A percentile compares a stretch with the other conserved stretches of the same genome.
These are phyloP conservation scores for Penicillium thymicola DNA, from an alignment of 2,329 filamentous ascomycete species.

Conservation along the genomic window DNA sequence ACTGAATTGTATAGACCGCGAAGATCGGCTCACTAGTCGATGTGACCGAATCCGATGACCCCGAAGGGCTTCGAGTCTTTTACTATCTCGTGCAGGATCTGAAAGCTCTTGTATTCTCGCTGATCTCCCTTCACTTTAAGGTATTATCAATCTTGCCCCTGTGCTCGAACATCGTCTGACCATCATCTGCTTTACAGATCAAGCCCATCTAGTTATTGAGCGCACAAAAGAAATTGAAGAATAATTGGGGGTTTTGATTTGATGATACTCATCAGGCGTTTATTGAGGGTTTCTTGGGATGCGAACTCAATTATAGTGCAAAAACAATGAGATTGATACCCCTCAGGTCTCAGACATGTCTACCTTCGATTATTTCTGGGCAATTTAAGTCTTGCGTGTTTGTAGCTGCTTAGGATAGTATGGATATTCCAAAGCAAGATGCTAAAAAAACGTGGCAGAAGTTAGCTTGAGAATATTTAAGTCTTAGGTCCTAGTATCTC, in stretches of 20 bases:
- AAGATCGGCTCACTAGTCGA: conserved; percentile 98
- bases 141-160: conserved; percentile 35
- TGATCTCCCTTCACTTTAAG: conserved; percentile 98
- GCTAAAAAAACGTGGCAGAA: neutral
- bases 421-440: neutral
- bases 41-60: conserved; percentile 92
- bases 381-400: neutral
- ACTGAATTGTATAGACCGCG: conserved; percentile 64
- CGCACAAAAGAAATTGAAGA: neutral
- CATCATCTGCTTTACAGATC: conserved; percentile 40
- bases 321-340: conserved; percentile 10
- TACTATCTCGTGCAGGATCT: conserved; percentile 98
- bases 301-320: conserved; percentile 8
- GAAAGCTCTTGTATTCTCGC: conserved; percentile 92
- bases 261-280: conserved; percentile 25
- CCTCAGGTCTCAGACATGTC: neutral
- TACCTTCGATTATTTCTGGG: neutral
- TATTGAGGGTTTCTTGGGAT: conserved; percentile 12
- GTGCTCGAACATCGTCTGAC: neutral
- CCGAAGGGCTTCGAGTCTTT: conserved; percentile 92
- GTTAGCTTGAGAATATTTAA: neutral
- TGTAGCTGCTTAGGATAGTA: neutral
- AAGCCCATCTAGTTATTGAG: conserved; percentile 46
- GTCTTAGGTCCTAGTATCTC: neutral
- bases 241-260: conserved; percentile 11